phyloP scores from a whole-genome alignment of 257 asterid genomes.

The Solanum pimpinellifolium region DNA sequence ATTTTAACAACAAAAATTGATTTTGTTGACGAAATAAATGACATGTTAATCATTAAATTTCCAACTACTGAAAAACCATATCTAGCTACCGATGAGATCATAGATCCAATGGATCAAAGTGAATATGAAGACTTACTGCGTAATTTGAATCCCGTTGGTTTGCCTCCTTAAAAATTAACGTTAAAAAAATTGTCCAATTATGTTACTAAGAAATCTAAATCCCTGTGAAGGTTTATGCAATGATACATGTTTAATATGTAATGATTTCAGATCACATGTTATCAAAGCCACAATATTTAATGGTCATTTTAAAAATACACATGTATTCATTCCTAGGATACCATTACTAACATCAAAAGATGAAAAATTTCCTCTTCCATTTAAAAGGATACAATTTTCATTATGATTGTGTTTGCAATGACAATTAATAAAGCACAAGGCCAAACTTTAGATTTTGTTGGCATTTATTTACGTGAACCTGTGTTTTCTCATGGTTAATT shows the following conservation, averaged over 20 bases:
- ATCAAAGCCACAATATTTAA: neutral
- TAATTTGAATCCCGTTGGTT: neutral
- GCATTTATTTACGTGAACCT: no score
- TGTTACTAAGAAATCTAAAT: neutral
- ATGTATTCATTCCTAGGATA: no score
- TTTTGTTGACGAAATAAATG: no score
- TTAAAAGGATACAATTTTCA: no score
- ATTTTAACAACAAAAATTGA: no score
- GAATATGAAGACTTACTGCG: neutral
- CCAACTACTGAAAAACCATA: no score
- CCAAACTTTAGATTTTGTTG: no score
- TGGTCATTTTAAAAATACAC: neutral
- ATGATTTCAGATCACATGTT: neutral
- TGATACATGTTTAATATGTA: neutral
- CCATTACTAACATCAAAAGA: neutral
- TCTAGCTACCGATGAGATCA: neutral
- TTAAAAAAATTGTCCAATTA: neutral
- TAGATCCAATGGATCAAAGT: neutral
- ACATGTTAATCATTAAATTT: no score
- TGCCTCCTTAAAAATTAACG: neutral
- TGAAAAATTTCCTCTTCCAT: no score
- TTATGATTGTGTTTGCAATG: no score
- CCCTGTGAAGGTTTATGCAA: neutral
- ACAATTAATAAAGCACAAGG: no score
- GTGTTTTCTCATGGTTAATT: no score